Evolutionary conservation across 2,329 filamentous ascomycete species (phyloP).

Genomic region (Hysterium pulicare): DNA sequence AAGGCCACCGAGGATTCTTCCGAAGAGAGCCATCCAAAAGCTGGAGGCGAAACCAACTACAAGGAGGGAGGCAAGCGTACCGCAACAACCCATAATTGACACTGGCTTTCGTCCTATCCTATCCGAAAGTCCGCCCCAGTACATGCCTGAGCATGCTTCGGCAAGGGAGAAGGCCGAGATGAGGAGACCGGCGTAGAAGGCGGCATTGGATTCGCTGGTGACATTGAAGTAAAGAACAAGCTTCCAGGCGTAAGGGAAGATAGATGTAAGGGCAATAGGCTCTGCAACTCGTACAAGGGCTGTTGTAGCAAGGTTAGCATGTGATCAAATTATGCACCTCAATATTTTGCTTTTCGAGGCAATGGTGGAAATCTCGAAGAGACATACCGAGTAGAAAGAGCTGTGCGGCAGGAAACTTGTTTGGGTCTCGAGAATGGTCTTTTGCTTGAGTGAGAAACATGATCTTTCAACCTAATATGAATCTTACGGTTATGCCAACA

Average conservation of each 20-base stretch:
- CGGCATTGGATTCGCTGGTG: conserved; percentile 48
- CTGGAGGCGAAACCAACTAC: conserved; percentile 79
- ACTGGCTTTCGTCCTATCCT: conserved; percentile 40
- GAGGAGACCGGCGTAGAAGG: conserved; percentile 81
- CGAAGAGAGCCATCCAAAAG: conserved; percentile 77
- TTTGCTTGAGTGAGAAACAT: conserved; percentile 59
- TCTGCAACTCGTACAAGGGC: conserved; percentile 90
- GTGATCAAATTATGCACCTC: not conserved
- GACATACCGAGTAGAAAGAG: conserved; percentile 77
- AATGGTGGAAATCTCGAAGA: not conserved
- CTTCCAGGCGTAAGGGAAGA: conserved; percentile 71
- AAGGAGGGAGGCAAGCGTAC: conserved; percentile 78
- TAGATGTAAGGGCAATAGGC: conserved; percentile 88
- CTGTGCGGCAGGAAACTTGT: conserved; percentile 77
- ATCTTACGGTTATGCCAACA: conserved; percentile 48
- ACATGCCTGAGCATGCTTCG: conserved; percentile 81
- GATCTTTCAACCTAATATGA: conserved; percentile 47
- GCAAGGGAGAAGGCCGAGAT: conserved; percentile 90
- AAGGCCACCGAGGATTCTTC: conserved; percentile 73
- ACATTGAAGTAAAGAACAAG: conserved; percentile 37
- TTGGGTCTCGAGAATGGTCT: conserved; percentile 59
- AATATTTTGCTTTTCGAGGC: not conserved
- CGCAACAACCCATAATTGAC: conserved; percentile 55
- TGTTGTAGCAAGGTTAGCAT: conserved; percentile 34
- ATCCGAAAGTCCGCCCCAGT: conserved; percentile 39